These are phyloP conservation scores for Cucurbita maxima DNA, from an alignment of 306 rosid genomes.

Conservation along the genomic window DNA sequence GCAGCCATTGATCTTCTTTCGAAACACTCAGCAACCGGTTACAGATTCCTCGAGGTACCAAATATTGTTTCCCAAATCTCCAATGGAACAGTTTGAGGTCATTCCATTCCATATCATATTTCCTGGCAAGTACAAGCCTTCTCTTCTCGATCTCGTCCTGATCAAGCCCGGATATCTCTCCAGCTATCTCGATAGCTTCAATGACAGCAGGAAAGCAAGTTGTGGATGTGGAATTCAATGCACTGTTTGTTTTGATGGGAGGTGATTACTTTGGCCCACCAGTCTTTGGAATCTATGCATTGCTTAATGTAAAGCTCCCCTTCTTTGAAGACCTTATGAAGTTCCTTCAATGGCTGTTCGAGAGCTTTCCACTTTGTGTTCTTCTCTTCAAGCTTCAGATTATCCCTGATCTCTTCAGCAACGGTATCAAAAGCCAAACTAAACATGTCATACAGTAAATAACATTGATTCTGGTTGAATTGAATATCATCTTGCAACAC, in stretches of 20 bases:
- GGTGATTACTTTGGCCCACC: slow-evolving; percentile 62
- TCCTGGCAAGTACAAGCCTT: slow-evolving; percentile 33
- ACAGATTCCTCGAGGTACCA: slow-evolving; percentile 51
- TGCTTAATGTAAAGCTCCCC: slow-evolving; percentile 55
- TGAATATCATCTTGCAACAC: slow-evolving; percentile 62
- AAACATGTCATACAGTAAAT: slow-evolving; percentile 44
- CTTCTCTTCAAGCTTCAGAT: slow-evolving; percentile 57
- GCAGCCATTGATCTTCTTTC: slow-evolving; percentile 72
- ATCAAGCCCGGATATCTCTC: slow-evolving; percentile 53
- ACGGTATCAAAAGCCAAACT: slow-evolving; percentile 64
- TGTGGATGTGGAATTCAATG: slow-evolving; percentile 68
- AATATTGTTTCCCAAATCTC: slow-evolving; percentile 87
- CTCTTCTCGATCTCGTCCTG: slow-evolving; percentile 60
- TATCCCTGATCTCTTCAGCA: slow-evolving; percentile 54
- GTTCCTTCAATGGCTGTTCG: slow-evolving; percentile 59
- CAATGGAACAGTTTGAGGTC: slow-evolving; percentile 68
- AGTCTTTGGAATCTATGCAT: slow-evolving; percentile 55
- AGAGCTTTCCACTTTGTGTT: slow-evolving; percentile 73
- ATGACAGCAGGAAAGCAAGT: slow-evolving; percentile 64
- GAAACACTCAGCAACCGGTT: slow-evolving; percentile 40
- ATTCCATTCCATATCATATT: slow-evolving; percentile 70
- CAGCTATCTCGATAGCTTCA: slow-evolving; percentile 70
- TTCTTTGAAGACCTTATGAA: slow-evolving; percentile 64
- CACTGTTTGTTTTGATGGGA: slow-evolving; percentile 52
- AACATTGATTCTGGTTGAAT: slow-evolving; percentile 58